Conservation (phyloP, 805 yeast genomes). For the Saccharomycopsis sp. region DNA sequence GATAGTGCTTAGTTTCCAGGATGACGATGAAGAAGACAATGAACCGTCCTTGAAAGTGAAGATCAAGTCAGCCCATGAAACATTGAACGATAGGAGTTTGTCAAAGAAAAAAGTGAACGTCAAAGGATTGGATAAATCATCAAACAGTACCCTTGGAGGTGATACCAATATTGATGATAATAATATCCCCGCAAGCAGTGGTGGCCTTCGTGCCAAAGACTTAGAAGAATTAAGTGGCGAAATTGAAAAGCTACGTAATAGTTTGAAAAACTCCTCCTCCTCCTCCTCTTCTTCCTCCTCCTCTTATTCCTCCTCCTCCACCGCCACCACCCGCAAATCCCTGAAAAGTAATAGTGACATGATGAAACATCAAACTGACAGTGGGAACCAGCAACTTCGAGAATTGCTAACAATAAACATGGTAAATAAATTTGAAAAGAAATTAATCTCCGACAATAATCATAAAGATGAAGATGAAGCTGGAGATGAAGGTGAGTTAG, state of each 20-base stretch:
- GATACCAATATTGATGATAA: not conserved
- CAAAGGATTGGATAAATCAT: not conserved
- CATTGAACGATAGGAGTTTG: conserved; percentile 26
- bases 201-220: not conserved
- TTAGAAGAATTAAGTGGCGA: not conserved
- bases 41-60: conserved; percentile 25
- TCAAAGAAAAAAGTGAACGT: conserved; percentile 21
- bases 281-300: too few species aligned
- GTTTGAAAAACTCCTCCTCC: too few species aligned
- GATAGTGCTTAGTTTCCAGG: conserved; percentile 17
- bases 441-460: not conserved
- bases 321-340: not conserved
- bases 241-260: too few species aligned
- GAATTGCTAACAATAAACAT: not conserved
- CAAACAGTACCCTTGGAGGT: too few species aligned
- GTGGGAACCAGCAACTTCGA: not conserved
- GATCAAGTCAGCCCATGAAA: conserved; percentile 40
- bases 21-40: conserved; percentile 16
- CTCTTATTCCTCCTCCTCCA: too few species aligned
- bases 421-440: conserved; percentile 3
- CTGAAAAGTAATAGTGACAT: not conserved
- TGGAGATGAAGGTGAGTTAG: conserved; percentile 8
- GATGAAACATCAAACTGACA: not conserved
- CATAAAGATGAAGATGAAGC: conserved; percentile 7
- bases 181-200: not conserved